Evolutionary conservation across 2,329 filamentous ascomycete genomes (phyloP), one percentile per base, ranked within the genome.

Genomic region (Leptodontidium sp.): DNA sequence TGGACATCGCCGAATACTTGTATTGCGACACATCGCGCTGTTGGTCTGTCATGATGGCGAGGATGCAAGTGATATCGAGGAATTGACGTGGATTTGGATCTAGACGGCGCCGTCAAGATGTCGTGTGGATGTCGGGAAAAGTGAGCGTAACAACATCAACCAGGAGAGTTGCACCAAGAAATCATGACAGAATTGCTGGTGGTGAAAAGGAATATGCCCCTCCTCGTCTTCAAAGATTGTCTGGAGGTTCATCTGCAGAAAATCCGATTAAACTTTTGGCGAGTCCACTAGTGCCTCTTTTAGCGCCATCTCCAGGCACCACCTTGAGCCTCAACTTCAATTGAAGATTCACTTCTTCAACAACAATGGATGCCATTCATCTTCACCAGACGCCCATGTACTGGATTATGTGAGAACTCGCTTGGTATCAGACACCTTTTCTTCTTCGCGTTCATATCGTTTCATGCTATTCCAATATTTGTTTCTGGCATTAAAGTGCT

Each of bases 1-100:
- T 99, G 84, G 96, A 99, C 96, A 99, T 98, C 82, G 93, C 94
- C 90, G 94, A 94, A 88, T 98, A 97, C 83, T 98, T 98, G 88
- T 97, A 98, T 83, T 97, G 94, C 82, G 93, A 94, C 78, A 97
- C 92, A 91, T 96, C 89, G 82, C 88, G 88, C 78, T 90, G 85
- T 81, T 88, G 86, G 81, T 90, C 92, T 81, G 91, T 87, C 93
- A 95, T 94, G 65, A 72, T 80, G 73, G 73, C 63, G 67, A 49
- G 71, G 55, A 68, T 69, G 21, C 64, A 63, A 26, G 49, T 64
- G 68, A 68, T 66, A 68, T 63, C 26, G 43, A 62, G 59, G 29
- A 32, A 43, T 66, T 35, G 57, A 32, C 21, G 50, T 45, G 35
- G 35, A 49, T 40, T 58, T 17, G 14, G 50, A 43, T 57, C 24